Conservation (phyloP, 192 early-diverging fungal genomes). For the Bifiguratus adelaidae region DNA sequence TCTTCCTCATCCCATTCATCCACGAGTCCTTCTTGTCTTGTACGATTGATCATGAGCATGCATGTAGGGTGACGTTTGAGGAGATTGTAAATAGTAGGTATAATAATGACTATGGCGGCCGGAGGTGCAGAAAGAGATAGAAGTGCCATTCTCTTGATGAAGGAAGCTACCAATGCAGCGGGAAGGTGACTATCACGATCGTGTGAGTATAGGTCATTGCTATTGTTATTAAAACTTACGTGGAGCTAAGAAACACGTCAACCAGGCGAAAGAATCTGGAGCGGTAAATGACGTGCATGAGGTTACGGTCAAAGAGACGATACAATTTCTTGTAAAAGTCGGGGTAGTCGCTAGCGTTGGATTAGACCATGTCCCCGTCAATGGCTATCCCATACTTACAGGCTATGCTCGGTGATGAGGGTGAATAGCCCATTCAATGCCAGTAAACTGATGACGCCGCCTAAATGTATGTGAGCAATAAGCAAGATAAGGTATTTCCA, state of each 20-base stretch:
- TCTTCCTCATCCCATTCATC: conserved; percentile 47
- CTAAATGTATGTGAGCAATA: conserved; percentile 18
- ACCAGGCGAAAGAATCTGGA: conserved; percentile 90
- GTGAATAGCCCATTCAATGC: conserved; percentile 95
- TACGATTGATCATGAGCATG: conserved; percentile 78
- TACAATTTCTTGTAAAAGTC: conserved; percentile 96
- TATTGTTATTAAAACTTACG: conserved; percentile 28
- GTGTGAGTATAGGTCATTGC: not conserved
- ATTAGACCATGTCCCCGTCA: not conserved
- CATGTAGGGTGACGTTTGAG: conserved; percentile 86
- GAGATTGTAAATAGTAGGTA: conserved; percentile 92
- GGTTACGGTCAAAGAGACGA: conserved; percentile 74
- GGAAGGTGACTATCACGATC: conserved; percentile 59
- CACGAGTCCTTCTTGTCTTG: conserved; percentile 26
- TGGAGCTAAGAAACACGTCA: conserved; percentile 80
- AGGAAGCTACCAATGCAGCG: conserved; percentile 82
- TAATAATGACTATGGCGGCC: conserved; percentile 66
- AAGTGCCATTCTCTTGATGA: conserved; percentile 85
- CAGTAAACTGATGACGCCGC: conserved; percentile 81
- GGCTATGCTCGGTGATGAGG: conserved; percentile 87
- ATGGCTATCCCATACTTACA: conserved; percentile 39
- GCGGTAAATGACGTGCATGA: conserved; percentile 92
- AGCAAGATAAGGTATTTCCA: conserved; percentile 2
- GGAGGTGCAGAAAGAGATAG: conserved; percentile 78
- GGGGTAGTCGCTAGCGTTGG: conserved; percentile 76